Base-by-base conservation (phyloP, 371 early-diverging fungal genomes). In the Gilbertella persicaria region DNA sequence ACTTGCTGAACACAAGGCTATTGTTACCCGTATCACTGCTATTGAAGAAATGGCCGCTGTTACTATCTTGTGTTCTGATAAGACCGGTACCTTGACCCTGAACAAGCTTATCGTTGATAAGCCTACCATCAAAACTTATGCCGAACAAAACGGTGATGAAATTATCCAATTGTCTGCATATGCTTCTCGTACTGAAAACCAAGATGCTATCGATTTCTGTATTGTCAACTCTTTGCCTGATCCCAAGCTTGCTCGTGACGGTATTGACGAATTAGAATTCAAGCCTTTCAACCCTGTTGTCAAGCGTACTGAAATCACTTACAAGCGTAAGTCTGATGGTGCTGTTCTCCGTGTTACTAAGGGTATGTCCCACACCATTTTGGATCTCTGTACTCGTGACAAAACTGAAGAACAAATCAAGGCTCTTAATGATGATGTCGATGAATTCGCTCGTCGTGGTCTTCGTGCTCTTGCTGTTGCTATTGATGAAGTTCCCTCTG, bases 61-160 rank as follows among this genome's bases (percentile, higher is more conserved):
- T 17, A 84, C 85, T 35, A 88, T 93, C 41, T 87, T 95, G 59
- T 93, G 94, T 74, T 87, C 91, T 4, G 95, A 94, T 76, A 95
- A 95, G 79, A 95, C 96, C 8, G 96, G 96, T 47, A 95, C 96
- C 20, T 78, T 95, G 50, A 95, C 96, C 21, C 81, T 91, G 42
- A 94, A 93, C 79, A 87, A 90, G 70, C 86, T 94, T 69, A 79
- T 73, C 58, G 85, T 92, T 43, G 76, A 76, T 53, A 60, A 69
- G 35, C 64, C 75, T 44, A 67, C 78, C 45, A 71, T 83, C 60
- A 79, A 78, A 66, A 62, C 64, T 55, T 83, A 82, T 56, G 72
- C 75, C 7, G 69, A 70, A 16, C 59, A 67, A 42, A 63, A 67
- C 46, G 59, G 49, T 10, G 83, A 86, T 14, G 67, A 70, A 17